Evolutionary conservation across 75 land plant species (phyloP), one percentile per base, ranked within the genome.

Genomic region (Ceratopteris richardii): DNA sequence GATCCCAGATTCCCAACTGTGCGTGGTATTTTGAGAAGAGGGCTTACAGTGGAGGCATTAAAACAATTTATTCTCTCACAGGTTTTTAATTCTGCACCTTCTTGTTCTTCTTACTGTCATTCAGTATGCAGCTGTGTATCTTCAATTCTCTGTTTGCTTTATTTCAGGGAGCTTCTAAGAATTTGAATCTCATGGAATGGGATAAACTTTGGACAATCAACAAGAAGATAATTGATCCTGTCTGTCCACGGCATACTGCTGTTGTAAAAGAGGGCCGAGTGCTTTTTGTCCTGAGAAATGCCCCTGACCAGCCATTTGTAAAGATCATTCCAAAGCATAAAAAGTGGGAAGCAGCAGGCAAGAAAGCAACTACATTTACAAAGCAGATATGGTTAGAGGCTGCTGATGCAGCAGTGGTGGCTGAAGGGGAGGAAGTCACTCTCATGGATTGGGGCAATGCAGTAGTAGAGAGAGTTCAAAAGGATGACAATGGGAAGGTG

Each of bases 381-480:
- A 92, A 78, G 51, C 69, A 70, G 41, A 83, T 92, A 33, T 88
- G 86, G 94, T 58, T 92, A 11, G 94, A 92, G 31, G 58, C 69
- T 42, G 80, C 72, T 51, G 97, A 92, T 85, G 97, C 82, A 17
- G 55, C 62, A 0, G 62, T 69, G 22, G 65, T 92, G 37, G 66
- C 84, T 18, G 77, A 56, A n/a, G 82, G 88, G 19, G 97, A 92
- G 69, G 97, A 92, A 60, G 69, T 92, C 12, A 92, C 94, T 3
- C 61, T 92, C 4, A 92, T 85, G 94, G 97, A 92, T 57, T 92
- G 97, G 97, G 97, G 97, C 2, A 92, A 92, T 76, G 94, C 94
- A 0, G 82, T 85, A 7, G 62, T 92, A 9, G 70, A 80, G 22
- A 72, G 74, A 56, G 69, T 84, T 10, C 67, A 73, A 41, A 85